Conservation (phyloP, 2,329 filamentous ascomycete species). For the Stemphylium lycopersici region DNA sequence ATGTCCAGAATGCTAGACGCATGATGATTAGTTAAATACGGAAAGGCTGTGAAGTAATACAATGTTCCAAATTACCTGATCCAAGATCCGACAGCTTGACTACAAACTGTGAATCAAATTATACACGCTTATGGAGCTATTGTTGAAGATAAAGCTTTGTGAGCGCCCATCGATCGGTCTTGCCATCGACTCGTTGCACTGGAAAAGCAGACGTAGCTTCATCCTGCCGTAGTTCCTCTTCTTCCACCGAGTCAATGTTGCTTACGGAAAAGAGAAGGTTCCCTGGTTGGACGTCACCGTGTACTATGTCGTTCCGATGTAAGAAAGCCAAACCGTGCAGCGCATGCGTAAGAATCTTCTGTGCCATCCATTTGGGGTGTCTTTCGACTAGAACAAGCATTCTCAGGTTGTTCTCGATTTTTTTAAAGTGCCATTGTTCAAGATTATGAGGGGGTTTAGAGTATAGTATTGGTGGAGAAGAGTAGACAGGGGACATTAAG, state of each 20-base stretch:
- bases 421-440: background rate
- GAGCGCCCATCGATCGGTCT: background rate
- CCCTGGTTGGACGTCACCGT: background rate
- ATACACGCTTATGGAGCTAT: background rate
- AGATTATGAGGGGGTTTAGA: no score
- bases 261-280: background rate
- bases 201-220: background rate
- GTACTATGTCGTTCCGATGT: background rate
- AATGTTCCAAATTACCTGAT: no score
- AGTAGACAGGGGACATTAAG: no score
- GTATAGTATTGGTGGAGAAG: background rate
- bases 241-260: background rate
- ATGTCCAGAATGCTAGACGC: background rate
- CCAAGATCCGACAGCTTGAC: background rate
- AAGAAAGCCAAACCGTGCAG: background rate
- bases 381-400: background rate
- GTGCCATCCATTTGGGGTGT: background rate
- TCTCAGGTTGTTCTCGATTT: background rate
- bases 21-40: no score
- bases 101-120: background rate
- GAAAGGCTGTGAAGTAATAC: no score
- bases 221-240: background rate
- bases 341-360: background rate
- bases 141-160: background rate
- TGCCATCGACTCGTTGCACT: background rate